These are phyloP conservation scores for Blepharisma japonicum DNA, from an alignment of 73 alveolate species.

Conservation along the genomic window DNA sequence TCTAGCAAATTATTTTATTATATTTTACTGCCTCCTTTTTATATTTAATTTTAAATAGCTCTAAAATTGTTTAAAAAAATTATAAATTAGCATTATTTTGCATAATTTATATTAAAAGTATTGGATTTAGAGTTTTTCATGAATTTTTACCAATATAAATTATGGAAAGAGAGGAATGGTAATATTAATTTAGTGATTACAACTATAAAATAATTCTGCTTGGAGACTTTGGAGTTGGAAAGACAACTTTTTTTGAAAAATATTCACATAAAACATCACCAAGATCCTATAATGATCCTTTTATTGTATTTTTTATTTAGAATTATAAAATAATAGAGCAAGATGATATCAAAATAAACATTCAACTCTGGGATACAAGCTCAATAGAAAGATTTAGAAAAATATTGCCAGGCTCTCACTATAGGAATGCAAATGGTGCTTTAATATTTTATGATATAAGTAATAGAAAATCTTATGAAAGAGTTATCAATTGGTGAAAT, in stretches of 20 bases:
- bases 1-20: too few species aligned
- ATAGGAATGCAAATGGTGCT: conserved; percentile 41
- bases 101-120: too few species aligned
- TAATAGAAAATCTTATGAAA: conserved; percentile 25
- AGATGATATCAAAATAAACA: conserved; percentile 29
- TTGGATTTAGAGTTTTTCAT: too few species aligned
- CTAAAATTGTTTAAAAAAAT: too few species aligned
- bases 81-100: too few species aligned
- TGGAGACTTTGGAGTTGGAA: conserved; percentile 77
- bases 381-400: conserved; percentile 68
- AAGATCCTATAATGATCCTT: too few species aligned
- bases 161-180: too few species aligned
- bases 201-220: conserved; percentile 62
- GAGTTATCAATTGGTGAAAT: background rate
- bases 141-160: too few species aligned
- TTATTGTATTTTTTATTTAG: too few species aligned
- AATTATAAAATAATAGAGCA: conserved; percentile 30
- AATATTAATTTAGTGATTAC: conserved; percentile 36
- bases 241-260: conserved; percentile 47
- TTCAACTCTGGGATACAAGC: conserved; percentile 85
- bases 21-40: too few species aligned
- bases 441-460: conserved; percentile 40
- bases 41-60: too few species aligned
- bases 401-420: conserved; percentile 30
- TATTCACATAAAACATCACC: conserved; percentile 42